A percentile compares a stretch with the other conserved stretches of the same genome.
These are phyloP conservation scores for Baeospora myosura DNA, from an alignment of 1,284 basidiomycete genomes.

Conservation along the genomic window DNA sequence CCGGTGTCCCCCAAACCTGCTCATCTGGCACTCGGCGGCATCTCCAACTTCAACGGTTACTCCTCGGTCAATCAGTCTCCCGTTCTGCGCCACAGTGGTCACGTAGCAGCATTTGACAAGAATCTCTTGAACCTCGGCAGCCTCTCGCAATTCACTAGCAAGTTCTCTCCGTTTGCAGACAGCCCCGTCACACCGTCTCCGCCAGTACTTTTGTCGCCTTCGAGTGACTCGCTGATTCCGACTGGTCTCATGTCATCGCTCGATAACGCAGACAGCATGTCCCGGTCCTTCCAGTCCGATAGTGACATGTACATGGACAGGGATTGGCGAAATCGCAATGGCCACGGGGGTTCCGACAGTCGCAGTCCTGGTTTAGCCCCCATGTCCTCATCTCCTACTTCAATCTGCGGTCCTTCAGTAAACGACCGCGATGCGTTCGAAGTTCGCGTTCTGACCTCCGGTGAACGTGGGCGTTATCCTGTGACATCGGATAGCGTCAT, in stretches of 20 bases:
- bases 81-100: no score
- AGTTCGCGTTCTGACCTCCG: constrained; percentile 27
- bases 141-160: constrained; percentile 28
- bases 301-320: constrained; percentile 44
- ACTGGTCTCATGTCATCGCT: constrained; percentile 51
- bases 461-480: constrained; percentile 14
- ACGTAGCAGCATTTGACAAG: no score
- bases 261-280: constrained; percentile 33
- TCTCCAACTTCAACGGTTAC: constrained; percentile 27
- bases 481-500: constrained; percentile 18
- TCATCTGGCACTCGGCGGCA: constrained; percentile 32
- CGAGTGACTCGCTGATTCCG: constrained; percentile 48
- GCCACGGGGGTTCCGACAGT: constrained; percentile 21
- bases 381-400: constrained; percentile 25
- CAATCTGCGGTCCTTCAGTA: constrained; percentile 20
- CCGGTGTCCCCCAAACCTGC: constrained; percentile 27
- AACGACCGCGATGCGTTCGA: constrained; percentile 38
- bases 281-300: constrained; percentile 51
- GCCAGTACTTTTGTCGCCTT: constrained; percentile 27
- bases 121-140: no score
- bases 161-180: constrained; percentile 49
- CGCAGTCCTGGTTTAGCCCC: constrained; percentile 14
- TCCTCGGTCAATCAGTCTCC: no score
- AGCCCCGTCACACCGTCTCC: constrained; percentile 16
- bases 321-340: constrained; percentile 43